Conservation (phyloP, 805 yeast genomes). For the Lachancea dasiensis region DNA sequence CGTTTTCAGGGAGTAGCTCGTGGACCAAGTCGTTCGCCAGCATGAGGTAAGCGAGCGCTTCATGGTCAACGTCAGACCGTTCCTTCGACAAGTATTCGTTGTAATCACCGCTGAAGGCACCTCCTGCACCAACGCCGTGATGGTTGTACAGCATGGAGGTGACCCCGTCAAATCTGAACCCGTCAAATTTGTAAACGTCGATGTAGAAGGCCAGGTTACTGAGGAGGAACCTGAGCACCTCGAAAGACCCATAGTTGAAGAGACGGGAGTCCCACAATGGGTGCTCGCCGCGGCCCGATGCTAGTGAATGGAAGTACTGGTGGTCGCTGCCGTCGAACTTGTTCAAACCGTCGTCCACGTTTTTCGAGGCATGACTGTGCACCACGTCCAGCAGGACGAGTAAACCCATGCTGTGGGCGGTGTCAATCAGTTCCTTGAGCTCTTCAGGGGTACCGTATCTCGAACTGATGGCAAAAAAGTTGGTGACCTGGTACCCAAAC, state of each 20-base stretch:
- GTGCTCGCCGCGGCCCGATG: slow-evolving; percentile 82
- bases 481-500: slow-evolving; percentile 95
- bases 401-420: slow-evolving; percentile 85
- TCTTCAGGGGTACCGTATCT: slow-evolving; percentile 96
- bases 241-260: slow-evolving; percentile 87
- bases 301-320: slow-evolving; percentile 76
- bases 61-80: slow-evolving; percentile 72
- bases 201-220: slow-evolving; percentile 79
- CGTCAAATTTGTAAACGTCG: slow-evolving; percentile 83
- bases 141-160: slow-evolving; percentile 88
- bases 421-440: slow-evolving; percentile 80
- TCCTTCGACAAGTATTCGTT: slow-evolving; percentile 74
- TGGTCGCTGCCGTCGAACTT: slow-evolving; percentile 93
- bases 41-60: slow-evolving; percentile 82
- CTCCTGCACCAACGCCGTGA: slow-evolving; percentile 83
- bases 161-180: slow-evolving; percentile 95
- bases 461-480: slow-evolving; percentile 84
- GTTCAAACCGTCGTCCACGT: slow-evolving; percentile 89
- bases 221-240: slow-evolving; percentile 79
- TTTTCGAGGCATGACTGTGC: slow-evolving; percentile 93
- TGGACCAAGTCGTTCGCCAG: slow-evolving; percentile 77
- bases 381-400: slow-evolving; percentile 86
- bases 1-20: slow-evolving; percentile 45
- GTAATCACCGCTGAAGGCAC: slow-evolving; percentile 86
- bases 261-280: slow-evolving; percentile 95